phyloP scores from a whole-genome alignment of 371 early-diverging fungal species.

The Haplosporangium sp. region DNA sequence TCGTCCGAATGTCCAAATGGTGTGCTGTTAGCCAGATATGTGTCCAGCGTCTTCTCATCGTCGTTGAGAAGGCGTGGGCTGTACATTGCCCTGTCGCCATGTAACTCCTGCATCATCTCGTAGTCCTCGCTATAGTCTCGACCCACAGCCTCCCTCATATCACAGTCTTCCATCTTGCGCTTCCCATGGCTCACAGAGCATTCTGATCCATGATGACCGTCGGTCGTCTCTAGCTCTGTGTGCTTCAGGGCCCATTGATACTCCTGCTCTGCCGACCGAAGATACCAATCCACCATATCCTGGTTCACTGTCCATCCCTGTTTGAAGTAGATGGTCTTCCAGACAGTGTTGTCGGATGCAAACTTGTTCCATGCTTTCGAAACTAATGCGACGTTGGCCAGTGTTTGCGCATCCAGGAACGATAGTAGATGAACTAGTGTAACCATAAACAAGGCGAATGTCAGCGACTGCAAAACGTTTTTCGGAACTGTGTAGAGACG shows the following conservation, averaged over 20 bases:
- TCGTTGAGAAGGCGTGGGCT: slow-evolving; percentile 1
- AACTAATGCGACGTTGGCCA: slow-evolving; percentile 61
- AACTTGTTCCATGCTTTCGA: slow-evolving; percentile 73
- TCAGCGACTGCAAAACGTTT: neutral
- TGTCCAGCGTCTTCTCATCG: neutral
- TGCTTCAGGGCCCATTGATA: slow-evolving; percentile 14
- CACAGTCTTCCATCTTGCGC: slow-evolving; percentile 39
- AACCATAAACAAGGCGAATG: no score
- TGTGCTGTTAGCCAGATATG: slow-evolving; percentile 2
- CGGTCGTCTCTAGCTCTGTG: slow-evolving; percentile 6
- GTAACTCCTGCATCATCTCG: slow-evolving; percentile 13
- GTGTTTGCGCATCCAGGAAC: slow-evolving; percentile 62
- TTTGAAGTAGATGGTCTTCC: slow-evolving; percentile 67
- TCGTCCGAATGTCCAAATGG: slow-evolving; percentile 7
- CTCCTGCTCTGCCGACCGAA: slow-evolving; percentile 46
- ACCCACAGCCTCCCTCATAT: slow-evolving; percentile 1
- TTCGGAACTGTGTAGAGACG: neutral
- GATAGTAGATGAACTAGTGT: slow-evolving; percentile 71
- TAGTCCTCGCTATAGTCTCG: slow-evolving; percentile 12
- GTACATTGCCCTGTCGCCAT: slow-evolving; percentile 2
- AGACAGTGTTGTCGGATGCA: slow-evolving; percentile 71
- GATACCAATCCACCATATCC: slow-evolving; percentile 58
- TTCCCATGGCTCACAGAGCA: slow-evolving; percentile 25
- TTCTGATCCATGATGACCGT: slow-evolving; percentile 14
- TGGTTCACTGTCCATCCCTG: slow-evolving; percentile 66